These are phyloP conservation scores for Pulveroboletus ravenelii DNA, from an alignment of 768 basidiomycete species.

Conservation along the genomic window DNA sequence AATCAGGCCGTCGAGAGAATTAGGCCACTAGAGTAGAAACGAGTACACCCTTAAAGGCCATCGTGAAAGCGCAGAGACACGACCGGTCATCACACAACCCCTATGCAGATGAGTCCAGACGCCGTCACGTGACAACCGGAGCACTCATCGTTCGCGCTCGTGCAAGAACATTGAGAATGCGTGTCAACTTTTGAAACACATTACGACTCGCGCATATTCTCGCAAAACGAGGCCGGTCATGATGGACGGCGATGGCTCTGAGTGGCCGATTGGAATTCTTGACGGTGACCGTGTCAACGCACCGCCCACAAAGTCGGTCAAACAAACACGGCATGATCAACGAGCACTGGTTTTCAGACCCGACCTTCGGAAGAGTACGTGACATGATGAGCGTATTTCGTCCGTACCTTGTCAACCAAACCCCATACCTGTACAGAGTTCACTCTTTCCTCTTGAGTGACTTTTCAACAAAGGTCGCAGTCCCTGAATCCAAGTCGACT, in stretches of 20 bases:
- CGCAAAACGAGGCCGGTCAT: no score
- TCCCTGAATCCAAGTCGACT: background rate
- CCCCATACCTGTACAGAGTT: constrained; percentile 8
- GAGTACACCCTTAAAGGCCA: no score
- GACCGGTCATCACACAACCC: no score
- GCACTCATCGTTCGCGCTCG: no score
- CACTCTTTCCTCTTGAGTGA: constrained; percentile 13
- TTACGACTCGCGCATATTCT: no score
- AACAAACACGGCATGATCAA: constrained; percentile 15
- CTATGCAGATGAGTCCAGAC: no score
- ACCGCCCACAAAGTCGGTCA: constrained; percentile 12
- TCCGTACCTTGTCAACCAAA: constrained; percentile 5
- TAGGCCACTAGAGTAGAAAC: no score
- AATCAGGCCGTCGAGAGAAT: no score
- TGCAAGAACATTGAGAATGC: no score
- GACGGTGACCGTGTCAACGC: constrained; percentile 9
- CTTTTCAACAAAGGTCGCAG: constrained; percentile 8
- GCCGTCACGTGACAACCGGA: no score
- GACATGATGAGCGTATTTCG: constrained; percentile 10
- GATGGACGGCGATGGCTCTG: constrained; percentile 1
- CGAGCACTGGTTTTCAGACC: background rate
- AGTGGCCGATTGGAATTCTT: constrained; percentile 26
- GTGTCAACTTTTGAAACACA: no score
- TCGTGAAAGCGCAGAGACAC: no score
- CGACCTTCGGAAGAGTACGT: constrained; percentile 13